Percentiles rank a stretch among this genome's conserved stretches.
Evolutionary conservation across 129 eudicot species (phyloP).

Genomic region (Silybum marianum): DNA sequence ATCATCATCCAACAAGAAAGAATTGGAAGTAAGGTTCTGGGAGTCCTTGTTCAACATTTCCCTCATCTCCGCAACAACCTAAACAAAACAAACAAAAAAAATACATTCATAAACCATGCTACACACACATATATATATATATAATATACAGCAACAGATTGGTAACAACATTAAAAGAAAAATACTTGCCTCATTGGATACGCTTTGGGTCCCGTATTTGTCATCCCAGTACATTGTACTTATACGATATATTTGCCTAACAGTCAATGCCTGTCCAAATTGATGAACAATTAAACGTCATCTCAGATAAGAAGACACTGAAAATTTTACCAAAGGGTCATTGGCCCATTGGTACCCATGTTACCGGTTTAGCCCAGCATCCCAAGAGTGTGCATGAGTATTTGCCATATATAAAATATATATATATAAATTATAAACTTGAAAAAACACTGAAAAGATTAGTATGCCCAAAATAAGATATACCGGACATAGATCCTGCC

Average conservation of each 20-base stretch:
- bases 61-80: constrained; percentile 98
- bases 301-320: background rate
- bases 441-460: background rate
- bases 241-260: constrained; percentile 93
- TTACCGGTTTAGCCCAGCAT: background rate
- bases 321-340: background rate
- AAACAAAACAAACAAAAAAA: constrained; percentile 38
- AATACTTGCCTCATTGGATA: constrained; percentile 81
- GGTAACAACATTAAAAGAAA: background rate
- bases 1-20: constrained; percentile 96
- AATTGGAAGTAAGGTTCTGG: constrained; percentile 89
- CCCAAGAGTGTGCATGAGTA: too few relatives aligned
- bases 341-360: background rate
- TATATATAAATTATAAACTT: background rate
- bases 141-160: background rate
- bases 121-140: background rate
- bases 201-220: constrained; percentile 98
- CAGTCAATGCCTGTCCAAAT: constrained; percentile 80
- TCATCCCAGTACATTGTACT: constrained; percentile 99
- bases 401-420: too few relatives aligned
- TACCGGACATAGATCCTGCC: constrained; percentile 99
- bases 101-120: constrained; percentile 10
- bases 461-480: constrained; percentile 18
- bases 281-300: background rate
- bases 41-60: constrained; percentile 85